Base-by-base conservation (phyloP, 768 basidiomycete species). In the Hemileccinum rubropunctum region DNA sequence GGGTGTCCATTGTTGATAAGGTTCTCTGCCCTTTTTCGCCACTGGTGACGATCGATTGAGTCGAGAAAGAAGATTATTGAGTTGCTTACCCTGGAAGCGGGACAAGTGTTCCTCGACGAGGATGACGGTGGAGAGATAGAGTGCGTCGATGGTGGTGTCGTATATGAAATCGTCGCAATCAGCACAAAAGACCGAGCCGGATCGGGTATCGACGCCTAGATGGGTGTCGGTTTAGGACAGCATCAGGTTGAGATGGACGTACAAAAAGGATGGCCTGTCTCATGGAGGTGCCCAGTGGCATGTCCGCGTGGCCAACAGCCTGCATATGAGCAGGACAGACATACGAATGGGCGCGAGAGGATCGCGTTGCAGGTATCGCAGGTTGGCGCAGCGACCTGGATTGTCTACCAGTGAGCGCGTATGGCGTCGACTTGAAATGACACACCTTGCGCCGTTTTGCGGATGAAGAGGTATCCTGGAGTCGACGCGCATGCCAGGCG, bases 131-230 rank as follows among this genome's bases (percentile, higher is more conserved):
- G 72, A 60, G 23, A 76, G 57, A 53, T 77, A 73, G 8, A 78
- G 48, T 8, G 68, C 64, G 35, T 82, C 81, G 32, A 91, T 60
- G 2, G 61, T 65, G 12, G 75, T 55, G 54, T 88, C 74, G 57
- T 85, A 86, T 20, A 91, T 76, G 51, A 91, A 84, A 62, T 93
- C 86, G 33, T 84, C 75, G 69, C 92, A 95, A 30, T 76, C 71
- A 3, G 71, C 64, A 63, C 93, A 95, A 60, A 80, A 94, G 2
- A 94, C 70, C 10, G 75, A 73, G n/a, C 93, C 92, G 0, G 83
- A 79, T 55, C 79, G 80, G 4, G 80, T 73, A 64, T 95, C 91
- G 23, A 81, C 80, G 59, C 86, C 92, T 94, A 58, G 8, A 38
- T 39, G 37, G 28, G n/a, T 39, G 18, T 13, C 6, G 3, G 45